These are phyloP conservation scores for Suillus placidus DNA, from an alignment of 768 basidiomycete genomes.

Conservation along the genomic window DNA sequence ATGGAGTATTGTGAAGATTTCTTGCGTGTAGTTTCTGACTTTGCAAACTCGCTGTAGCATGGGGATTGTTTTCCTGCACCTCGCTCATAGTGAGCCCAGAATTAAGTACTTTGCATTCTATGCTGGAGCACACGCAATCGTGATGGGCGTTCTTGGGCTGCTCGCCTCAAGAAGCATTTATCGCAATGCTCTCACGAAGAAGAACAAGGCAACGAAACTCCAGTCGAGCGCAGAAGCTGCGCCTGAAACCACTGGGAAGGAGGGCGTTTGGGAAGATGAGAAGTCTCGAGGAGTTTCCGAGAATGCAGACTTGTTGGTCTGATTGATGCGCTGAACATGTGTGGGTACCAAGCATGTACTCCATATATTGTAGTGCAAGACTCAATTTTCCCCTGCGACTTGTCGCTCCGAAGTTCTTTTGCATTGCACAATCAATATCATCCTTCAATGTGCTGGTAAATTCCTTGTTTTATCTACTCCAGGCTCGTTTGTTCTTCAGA, in stretches of 20 bases:
- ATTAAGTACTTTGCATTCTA: conserved; percentile 5
- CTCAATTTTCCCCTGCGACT: neutral
- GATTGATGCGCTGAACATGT: neutral
- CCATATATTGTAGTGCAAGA: neutral
- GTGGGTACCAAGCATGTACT: neutral
- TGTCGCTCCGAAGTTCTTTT: neutral
- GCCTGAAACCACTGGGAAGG: neutral
- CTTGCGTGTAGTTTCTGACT: neutral
- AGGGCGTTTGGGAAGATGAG: neutral
- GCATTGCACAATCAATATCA: neutral
- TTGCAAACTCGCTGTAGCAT: neutral
- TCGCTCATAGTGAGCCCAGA: neutral
- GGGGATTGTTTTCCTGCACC: neutral
- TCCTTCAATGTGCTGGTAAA: too few relatives aligned
- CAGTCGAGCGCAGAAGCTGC: neutral
- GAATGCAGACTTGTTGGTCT: neutral
- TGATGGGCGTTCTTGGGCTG: neutral
- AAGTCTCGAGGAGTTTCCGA: neutral
- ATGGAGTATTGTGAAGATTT: neutral
- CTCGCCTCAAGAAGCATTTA: neutral
- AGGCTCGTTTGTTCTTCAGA: neutral
- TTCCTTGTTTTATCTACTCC: neutral
- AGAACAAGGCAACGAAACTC: neutral
- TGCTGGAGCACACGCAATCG: neutral
- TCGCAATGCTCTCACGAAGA: neutral